These are phyloP conservation scores for Penicillium lagena DNA, from an alignment of 495 filamentous ascomycete species.

Conservation along the genomic window DNA sequence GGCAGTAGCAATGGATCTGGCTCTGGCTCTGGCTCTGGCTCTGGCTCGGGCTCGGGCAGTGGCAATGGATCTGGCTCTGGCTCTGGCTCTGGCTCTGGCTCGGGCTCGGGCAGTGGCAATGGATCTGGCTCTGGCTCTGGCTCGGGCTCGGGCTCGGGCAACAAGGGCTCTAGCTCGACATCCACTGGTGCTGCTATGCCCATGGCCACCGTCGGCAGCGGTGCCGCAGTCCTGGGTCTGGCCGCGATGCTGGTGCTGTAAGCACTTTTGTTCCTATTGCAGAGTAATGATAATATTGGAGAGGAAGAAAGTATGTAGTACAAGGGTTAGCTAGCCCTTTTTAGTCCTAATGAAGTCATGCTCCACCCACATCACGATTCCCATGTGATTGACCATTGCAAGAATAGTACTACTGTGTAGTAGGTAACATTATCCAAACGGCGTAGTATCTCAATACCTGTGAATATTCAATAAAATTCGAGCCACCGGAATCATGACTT, in stretches of 20 bases:
- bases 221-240: slow-evolving; percentile 30
- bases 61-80: slow-evolving; percentile 6
- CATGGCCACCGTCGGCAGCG: slow-evolving; percentile 28
- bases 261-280: neutral
- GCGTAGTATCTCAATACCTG: neutral
- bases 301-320: too few species aligned
- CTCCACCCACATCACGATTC: slow-evolving; percentile 6
- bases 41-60: slow-evolving; percentile 7
- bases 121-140: slow-evolving; percentile 2
- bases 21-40: slow-evolving; percentile 13
- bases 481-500: neutral
- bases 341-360: slow-evolving; percentile 14
- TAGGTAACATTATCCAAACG: too few species aligned
- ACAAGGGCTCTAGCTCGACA: slow-evolving; percentile 9
- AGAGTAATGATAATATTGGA: too few species aligned
- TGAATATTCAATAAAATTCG: too few species aligned
- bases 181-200: slow-evolving; percentile 25
- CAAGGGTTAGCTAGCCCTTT: too few species aligned
- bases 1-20: slow-evolving; percentile 10
- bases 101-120: slow-evolving; percentile 8
- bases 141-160: slow-evolving; percentile 1
- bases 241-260: slow-evolving; percentile 38
- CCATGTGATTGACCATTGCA: slow-evolving; percentile 9
- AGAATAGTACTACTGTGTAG: too few species aligned
- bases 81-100: slow-evolving; percentile 8